phyloP scores from a whole-genome alignment of 306 rosid species.

The Carpinus fangiana region DNA sequence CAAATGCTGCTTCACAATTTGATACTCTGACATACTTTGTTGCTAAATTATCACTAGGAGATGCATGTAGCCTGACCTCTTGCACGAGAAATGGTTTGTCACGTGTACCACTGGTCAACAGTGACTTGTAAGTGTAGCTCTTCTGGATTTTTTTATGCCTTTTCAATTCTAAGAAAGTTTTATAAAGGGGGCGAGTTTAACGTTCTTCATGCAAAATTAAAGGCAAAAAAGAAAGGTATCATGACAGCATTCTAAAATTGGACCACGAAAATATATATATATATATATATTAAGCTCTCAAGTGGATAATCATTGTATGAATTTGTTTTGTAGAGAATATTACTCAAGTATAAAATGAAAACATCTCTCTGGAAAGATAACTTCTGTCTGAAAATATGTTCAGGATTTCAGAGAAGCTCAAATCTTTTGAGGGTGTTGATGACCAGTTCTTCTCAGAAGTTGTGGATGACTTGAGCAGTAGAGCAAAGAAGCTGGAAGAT shows the following conservation, averaged over 20 bases:
- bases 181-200: background rate
- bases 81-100: constrained; percentile 22
- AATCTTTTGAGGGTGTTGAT: constrained; percentile 27
- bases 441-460: constrained; percentile 27
- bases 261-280: background rate
- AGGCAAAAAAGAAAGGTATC: background rate
- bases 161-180: background rate
- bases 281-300: background rate
- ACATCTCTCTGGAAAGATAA: constrained; percentile 1
- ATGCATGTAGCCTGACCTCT: constrained; percentile 50
- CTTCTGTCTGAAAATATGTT: constrained; percentile 18
- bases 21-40: constrained; percentile 43
- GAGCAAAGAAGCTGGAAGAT: constrained; percentile 45
- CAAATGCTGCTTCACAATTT: constrained; percentile 38
- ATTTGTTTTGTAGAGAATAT: background rate
- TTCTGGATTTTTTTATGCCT: constrained; percentile 5
- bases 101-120: constrained; percentile 3
- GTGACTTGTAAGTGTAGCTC: constrained; percentile 38
- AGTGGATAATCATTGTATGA: background rate
- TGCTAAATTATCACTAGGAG: constrained; percentile 43
- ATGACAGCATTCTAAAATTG: background rate
- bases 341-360: background rate
- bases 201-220: background rate
- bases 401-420: constrained; percentile 39
- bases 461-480: constrained; percentile 35